phyloP scores from a whole-genome alignment of 2,329 filamentous ascomycete species.

The Pseudogymnoascus sp. region DNA sequence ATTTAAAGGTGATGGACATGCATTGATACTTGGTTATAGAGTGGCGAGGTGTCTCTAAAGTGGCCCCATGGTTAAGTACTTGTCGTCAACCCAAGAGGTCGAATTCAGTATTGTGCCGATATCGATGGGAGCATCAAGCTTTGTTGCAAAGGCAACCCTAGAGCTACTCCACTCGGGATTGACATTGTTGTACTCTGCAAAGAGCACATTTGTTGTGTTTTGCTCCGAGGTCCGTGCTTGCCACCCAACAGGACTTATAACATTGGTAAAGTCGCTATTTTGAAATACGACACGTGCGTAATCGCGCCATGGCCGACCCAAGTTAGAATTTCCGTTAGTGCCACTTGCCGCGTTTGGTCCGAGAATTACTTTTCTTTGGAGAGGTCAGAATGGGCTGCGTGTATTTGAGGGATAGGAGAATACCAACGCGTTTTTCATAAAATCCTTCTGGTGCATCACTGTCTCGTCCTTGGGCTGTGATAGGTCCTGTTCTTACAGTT shows the following conservation, averaged over 20 bases:
- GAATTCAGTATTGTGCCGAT: conserved; percentile 32
- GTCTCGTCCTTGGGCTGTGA: conserved; percentile 36
- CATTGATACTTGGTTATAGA: no score
- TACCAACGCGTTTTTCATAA: conserved; percentile 9
- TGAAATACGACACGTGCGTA: conserved; percentile 42
- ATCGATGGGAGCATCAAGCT: conserved; percentile 11
- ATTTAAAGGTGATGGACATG: no score
- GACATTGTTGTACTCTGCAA: conserved; percentile 16
- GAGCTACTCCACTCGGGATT: conserved; percentile 12
- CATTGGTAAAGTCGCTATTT: conserved; percentile 35
- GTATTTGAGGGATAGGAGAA: background rate
- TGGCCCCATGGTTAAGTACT: no score
- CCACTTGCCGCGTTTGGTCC: conserved; percentile 12
- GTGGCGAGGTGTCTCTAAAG: no score
- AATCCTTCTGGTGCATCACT: conserved; percentile 33
- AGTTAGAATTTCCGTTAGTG: conserved; percentile 33
- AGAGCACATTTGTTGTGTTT: conserved; percentile 13
- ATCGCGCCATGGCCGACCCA: conserved; percentile 42
- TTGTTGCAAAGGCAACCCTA: background rate
- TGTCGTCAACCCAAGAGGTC: no score
- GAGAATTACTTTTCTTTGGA: conserved; percentile 10
- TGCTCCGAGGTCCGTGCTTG: conserved; percentile 31
- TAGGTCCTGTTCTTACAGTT: conserved; percentile 35
- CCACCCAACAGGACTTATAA: conserved; percentile 44
- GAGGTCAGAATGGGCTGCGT: background rate